Percentiles rank a stretch among this genome's conserved stretches.
These are phyloP conservation scores for Porcisia deanei DNA, from an alignment of 208 protist species.

Conservation along the genomic window DNA sequence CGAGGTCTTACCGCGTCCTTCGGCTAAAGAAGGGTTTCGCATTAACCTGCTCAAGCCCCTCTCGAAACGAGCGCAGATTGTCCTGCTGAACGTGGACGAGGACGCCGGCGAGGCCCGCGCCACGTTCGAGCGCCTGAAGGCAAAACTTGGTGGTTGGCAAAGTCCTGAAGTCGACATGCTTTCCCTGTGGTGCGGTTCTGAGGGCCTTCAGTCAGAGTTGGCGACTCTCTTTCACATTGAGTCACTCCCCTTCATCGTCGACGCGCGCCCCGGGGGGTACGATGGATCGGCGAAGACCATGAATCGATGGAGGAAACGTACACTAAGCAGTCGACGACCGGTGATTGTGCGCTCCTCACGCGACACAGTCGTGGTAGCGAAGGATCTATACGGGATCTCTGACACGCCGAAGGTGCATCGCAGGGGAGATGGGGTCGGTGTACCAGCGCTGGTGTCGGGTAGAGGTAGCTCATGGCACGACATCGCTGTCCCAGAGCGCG, in stretches of 20 bases:
- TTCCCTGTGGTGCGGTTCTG: slow-evolving; percentile 71
- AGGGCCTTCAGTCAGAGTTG: slow-evolving; percentile 74
- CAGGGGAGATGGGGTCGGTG: background rate
- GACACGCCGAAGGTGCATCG: slow-evolving; percentile 18
- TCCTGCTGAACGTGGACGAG: slow-evolving; percentile 82
- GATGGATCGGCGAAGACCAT: background rate
- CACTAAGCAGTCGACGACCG: background rate
- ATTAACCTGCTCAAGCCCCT: slow-evolving; percentile 33
- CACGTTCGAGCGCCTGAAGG: slow-evolving; percentile 39
- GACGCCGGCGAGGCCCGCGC: slow-evolving; percentile 39
- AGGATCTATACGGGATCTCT: slow-evolving; percentile 14
- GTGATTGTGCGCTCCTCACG: slow-evolving; percentile 23
- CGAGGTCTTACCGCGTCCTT: slow-evolving; percentile 27
- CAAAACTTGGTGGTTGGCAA: slow-evolving; percentile 39
- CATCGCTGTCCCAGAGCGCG: slow-evolving; percentile 18
- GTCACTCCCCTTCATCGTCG: slow-evolving; percentile 72
- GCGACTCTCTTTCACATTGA: slow-evolving; percentile 51
- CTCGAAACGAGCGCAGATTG: slow-evolving; percentile 76
- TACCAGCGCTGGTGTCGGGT: background rate
- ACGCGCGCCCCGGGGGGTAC: slow-evolving; percentile 25
- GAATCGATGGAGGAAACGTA: background rate
- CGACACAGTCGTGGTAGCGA: slow-evolving; percentile 11
- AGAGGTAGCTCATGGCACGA: slow-evolving; percentile 29
- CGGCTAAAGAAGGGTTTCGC: slow-evolving; percentile 22
- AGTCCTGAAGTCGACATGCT: slow-evolving; percentile 75